phyloP scores from a whole-genome alignment of 2,329 filamentous ascomycete genomes.

The Aspergillus thermomutatus region DNA sequence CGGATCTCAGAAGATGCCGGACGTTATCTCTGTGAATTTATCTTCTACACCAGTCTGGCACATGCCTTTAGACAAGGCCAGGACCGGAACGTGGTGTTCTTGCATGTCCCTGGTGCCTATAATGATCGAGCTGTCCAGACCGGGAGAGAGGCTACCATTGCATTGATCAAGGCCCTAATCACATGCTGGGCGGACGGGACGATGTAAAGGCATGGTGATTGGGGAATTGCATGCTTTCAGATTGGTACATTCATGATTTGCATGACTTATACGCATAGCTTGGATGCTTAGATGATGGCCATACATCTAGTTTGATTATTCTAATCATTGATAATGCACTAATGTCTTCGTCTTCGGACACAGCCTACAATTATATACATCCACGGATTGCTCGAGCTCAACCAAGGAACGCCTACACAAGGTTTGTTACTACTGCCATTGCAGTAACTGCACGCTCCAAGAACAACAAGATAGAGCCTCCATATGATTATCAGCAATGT shows the following conservation, averaged over 20 bases:
- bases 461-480: too few species aligned
- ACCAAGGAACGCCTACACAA: too few species aligned
- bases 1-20: slow-evolving; percentile 68
- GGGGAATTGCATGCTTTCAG: neutral
- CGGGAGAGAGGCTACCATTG: slow-evolving; percentile 40
- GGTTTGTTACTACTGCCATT: too few species aligned
- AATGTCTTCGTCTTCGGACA: neutral
- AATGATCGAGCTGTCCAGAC: slow-evolving; percentile 45
- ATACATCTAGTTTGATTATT: neutral
- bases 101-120: slow-evolving; percentile 66
- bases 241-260: neutral
- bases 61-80: slow-evolving; percentile 28
- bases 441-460: too few species aligned
- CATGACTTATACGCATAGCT: neutral
- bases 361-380: too few species aligned
- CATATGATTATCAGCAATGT: too few species aligned
- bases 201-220: neutral
- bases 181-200: slow-evolving; percentile 37
- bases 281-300: neutral
- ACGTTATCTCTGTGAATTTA: slow-evolving; percentile 74
- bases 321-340: neutral
- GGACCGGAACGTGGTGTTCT: slow-evolving; percentile 57
- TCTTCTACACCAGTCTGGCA: slow-evolving; percentile 67
- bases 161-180: slow-evolving; percentile 42
- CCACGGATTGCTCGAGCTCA: too few species aligned